A percentile compares a stretch with the other conserved stretches of the same genome.
phyloP scores from a whole-genome alignment of 352 stramenopile species.

The Pythium dissotocum region DNA sequence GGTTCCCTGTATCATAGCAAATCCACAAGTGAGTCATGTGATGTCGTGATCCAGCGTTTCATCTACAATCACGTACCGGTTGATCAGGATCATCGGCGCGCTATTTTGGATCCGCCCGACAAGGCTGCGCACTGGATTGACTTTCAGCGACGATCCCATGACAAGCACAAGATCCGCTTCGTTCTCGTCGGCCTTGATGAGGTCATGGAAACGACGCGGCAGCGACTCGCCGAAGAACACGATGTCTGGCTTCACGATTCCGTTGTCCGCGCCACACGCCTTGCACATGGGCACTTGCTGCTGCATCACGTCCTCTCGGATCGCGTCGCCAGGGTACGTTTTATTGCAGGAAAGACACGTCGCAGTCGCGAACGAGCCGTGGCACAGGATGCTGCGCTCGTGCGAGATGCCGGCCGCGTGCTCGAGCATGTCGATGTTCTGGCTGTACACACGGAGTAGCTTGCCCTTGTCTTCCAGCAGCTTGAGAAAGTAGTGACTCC shows the following conservation, averaged over 20 bases:
- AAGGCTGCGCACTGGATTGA: slow-evolving; percentile 94
- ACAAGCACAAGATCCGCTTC: slow-evolving; percentile 96
- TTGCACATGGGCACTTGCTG: slow-evolving; percentile 81
- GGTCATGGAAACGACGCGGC: slow-evolving; percentile 87
- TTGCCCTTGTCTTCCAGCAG: slow-evolving; percentile 91
- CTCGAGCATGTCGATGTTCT: slow-evolving; percentile 99
- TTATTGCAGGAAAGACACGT: slow-evolving; percentile 91
- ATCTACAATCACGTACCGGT: slow-evolving; percentile 40
- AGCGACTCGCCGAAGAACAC: slow-evolving; percentile 98
- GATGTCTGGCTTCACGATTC: slow-evolving; percentile 97
- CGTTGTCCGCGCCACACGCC: slow-evolving; percentile 66
- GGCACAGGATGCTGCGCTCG: slow-evolving; percentile 91
- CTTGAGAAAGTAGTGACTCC: slow-evolving; percentile 96
- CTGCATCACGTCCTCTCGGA: slow-evolving; percentile 81
- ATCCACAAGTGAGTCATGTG: too few relatives aligned
- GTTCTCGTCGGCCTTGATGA: slow-evolving; percentile 75
- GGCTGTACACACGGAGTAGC: slow-evolving; percentile 93
- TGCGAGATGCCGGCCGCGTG: slow-evolving; percentile 89
- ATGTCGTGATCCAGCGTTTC: too few relatives aligned
- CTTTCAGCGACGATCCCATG: slow-evolving; percentile 98
- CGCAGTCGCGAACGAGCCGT: slow-evolving; percentile 93
- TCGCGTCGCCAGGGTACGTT: slow-evolving; percentile 80
- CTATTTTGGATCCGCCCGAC: slow-evolving; percentile 81
- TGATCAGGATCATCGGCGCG: slow-evolving; percentile 86
- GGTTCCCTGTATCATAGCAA: slow-evolving; percentile 45